Conservation (phyloP, 1,139 yeast genomes). For the Kodamaea derodonti region DNA sequence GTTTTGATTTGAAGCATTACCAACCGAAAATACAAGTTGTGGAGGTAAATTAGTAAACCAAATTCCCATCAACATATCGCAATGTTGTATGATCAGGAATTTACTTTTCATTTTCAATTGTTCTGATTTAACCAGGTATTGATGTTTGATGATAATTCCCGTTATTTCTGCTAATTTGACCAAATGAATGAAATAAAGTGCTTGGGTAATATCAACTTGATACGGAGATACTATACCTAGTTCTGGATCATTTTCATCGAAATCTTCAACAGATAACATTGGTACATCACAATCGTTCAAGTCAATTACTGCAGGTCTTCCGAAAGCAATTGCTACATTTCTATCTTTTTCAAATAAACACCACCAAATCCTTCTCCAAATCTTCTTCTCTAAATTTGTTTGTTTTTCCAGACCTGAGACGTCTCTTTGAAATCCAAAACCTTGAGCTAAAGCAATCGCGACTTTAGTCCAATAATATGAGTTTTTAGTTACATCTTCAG, state of each 20-base stretch:
- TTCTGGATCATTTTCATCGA: constrained; percentile 55
- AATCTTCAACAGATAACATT: constrained; percentile 64
- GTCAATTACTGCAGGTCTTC: constrained; percentile 68
- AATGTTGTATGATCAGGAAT: constrained; percentile 59
- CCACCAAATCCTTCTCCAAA: constrained; percentile 82
- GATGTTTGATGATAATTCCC: constrained; percentile 68
- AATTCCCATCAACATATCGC: constrained; percentile 76
- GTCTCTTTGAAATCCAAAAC: constrained; percentile 71
- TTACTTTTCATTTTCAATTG: constrained; percentile 44
- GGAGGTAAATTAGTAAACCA: constrained; percentile 74
- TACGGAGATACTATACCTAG: constrained; percentile 39
- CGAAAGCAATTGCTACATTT: constrained; percentile 70
- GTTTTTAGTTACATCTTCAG: constrained; percentile 72
- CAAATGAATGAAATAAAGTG: constrained; percentile 57
- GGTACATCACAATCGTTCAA: constrained; percentile 77
- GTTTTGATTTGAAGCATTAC: constrained; percentile 49
- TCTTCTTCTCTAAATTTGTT: constrained; percentile 42
- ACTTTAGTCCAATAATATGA: constrained; percentile 76
- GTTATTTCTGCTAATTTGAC: constrained; percentile 72
- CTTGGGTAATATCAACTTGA: constrained; percentile 46
- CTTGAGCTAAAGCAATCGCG: constrained; percentile 73
- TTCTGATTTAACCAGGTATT: constrained; percentile 69
- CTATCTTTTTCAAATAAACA: constrained; percentile 70
- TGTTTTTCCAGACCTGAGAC: constrained; percentile 31
- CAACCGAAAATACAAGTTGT: constrained; percentile 58